These are phyloP conservation scores for Psilocybe sp. DNA, from an alignment of 768 basidiomycete genomes.

Conservation along the genomic window DNA sequence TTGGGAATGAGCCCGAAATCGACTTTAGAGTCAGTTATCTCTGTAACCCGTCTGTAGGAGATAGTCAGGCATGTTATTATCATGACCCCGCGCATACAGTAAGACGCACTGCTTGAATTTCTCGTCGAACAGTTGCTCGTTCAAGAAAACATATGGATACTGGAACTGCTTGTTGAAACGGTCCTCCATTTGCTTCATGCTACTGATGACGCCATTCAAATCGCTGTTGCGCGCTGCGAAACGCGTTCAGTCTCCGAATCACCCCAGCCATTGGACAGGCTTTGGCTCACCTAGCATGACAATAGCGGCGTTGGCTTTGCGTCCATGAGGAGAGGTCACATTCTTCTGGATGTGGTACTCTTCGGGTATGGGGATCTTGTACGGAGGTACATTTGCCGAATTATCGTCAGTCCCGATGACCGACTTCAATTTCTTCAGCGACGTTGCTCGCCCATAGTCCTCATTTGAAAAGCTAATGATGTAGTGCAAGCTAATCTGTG, in stretches of 20 bases:
- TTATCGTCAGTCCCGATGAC: conserved; percentile 22
- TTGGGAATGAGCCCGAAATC: conserved; percentile 77
- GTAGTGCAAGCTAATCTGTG: conserved; percentile 55
- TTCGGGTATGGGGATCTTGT: conserved; percentile 58
- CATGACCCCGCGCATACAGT: not conserved
- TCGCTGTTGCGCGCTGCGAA: conserved; percentile 56
- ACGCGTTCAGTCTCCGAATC: not conserved
- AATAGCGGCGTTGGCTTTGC: conserved; percentile 80
- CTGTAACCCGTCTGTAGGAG: conserved; percentile 44
- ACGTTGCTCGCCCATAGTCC: conserved; percentile 59
- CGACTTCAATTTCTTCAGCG: conserved; percentile 41
- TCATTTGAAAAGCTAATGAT: conserved; percentile 67
- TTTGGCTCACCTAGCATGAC: conserved; percentile 60
- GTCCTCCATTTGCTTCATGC: conserved; percentile 80
- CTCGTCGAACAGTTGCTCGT: conserved; percentile 73
- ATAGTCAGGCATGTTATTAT: conserved; percentile 1
- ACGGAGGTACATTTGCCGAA: conserved; percentile 34
- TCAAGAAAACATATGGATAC: conserved; percentile 87
- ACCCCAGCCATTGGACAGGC: not conserved
- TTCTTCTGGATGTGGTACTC: conserved; percentile 49
- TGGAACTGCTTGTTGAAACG: conserved; percentile 85
- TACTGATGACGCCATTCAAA: conserved; percentile 55
- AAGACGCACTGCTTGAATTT: conserved; percentile 61
- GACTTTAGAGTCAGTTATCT: conserved; percentile 59
- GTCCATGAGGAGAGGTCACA: conserved; percentile 33